phyloP scores from a whole-genome alignment of 345 rosid genomes.

The Citrus reticulata region DNA sequence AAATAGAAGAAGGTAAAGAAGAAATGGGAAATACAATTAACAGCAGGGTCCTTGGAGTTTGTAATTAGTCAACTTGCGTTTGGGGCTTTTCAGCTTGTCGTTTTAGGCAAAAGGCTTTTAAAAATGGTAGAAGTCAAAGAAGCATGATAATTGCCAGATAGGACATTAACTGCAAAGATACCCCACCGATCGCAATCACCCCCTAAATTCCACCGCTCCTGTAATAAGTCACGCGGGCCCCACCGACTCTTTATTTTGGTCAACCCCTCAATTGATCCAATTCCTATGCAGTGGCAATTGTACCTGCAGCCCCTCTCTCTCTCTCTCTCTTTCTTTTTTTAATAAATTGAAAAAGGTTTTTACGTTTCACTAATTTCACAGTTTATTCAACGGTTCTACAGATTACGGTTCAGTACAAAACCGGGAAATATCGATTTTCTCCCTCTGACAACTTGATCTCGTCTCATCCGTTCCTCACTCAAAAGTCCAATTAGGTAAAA shows the following conservation, averaged over 20 bases:
- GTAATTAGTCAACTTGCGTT: constrained; percentile 18
- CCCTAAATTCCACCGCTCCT: constrained; percentile 15
- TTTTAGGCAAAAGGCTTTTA: neutral
- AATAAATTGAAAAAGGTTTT: neutral
- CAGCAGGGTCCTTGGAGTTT: neutral
- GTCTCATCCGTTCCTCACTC: no score
- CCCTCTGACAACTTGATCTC: constrained; percentile 1
- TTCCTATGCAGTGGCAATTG: neutral
- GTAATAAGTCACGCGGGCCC: constrained; percentile 6
- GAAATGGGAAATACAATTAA: no score
- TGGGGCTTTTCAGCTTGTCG: neutral
- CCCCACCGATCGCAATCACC: neutral
- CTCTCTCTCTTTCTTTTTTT: neutral
- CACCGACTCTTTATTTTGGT: constrained; percentile 1
- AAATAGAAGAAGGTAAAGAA: no score
- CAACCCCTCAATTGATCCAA: constrained; percentile 16
- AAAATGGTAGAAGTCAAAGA: constrained; percentile 5
- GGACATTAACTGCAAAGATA: neutral
- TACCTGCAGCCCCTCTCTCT: neutral
- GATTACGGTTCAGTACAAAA: neutral
- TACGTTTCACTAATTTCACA: neutral
- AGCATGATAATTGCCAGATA: neutral
- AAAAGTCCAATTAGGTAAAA: no score
- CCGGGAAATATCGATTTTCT: neutral
- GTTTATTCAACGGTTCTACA: no score